These are phyloP conservation scores for Hanseniaspora sp. DNA, from an alignment of 1,139 yeast species.

Conservation along the genomic window DNA sequence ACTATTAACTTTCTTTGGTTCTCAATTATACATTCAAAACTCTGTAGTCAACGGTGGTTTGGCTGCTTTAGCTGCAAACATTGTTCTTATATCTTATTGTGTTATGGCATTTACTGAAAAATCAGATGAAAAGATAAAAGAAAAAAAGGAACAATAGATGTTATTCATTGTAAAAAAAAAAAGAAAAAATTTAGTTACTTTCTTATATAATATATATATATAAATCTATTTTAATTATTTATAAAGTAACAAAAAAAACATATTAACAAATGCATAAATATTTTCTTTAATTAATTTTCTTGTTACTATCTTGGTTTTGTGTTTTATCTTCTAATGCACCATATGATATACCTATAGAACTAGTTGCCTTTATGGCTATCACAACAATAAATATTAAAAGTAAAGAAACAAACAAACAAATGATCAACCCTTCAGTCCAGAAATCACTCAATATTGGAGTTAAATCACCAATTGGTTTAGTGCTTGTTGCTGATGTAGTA, in stretches of 20 bases:
- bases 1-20: slow-evolving; percentile 54
- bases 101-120: slow-evolving; percentile 81
- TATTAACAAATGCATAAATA: neutral
- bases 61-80: slow-evolving; percentile 79
- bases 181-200: neutral
- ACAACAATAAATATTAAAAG: slow-evolving; percentile 42
- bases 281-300: slow-evolving; percentile 44
- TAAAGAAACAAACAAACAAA: slow-evolving; percentile 48
- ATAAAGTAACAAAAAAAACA: slow-evolving; percentile 20
- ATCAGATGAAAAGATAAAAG: slow-evolving; percentile 31
- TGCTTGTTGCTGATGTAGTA: neutral
- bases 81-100: slow-evolving; percentile 76
- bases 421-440: slow-evolving; percentile 47
- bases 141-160: slow-evolving; percentile 21
- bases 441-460: slow-evolving; percentile 21
- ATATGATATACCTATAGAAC: slow-evolving; percentile 53
- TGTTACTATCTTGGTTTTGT: slow-evolving; percentile 40
- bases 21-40: slow-evolving; percentile 45
- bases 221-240: slow-evolving; percentile 11
- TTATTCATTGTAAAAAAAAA: neutral
- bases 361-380: slow-evolving; percentile 52
- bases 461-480: neutral
- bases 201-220: slow-evolving; percentile 5
- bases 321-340: slow-evolving; percentile 54
- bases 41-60: slow-evolving; percentile 76